A percentile compares a stretch with the other conserved stretches of the same genome.
These are phyloP conservation scores for Brassica napus DNA, from an alignment of 345 rosid genomes.

Conservation along the genomic window DNA sequence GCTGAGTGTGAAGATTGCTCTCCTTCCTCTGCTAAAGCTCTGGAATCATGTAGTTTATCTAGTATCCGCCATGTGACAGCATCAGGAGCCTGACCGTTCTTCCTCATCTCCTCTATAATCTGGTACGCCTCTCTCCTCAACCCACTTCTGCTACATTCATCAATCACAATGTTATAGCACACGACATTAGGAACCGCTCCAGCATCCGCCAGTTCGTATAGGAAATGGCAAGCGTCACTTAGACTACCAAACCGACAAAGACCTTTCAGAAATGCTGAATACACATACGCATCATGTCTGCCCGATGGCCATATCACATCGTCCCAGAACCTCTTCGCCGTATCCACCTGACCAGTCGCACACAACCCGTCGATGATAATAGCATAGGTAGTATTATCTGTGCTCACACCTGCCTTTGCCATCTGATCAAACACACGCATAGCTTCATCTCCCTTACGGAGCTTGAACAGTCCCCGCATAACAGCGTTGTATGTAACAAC, in stretches of 20 bases:
- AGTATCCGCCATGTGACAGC: conserved; percentile 88
- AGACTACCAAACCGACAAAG: conserved; percentile 53
- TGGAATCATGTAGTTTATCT: conserved; percentile 56
- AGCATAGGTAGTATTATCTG: conserved; percentile 55
- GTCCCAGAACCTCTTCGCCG: conserved; percentile 78
- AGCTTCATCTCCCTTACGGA: conserved; percentile 52
- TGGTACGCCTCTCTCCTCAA: conserved; percentile 79
- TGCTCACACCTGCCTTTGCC: conserved; percentile 48
- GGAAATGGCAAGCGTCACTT: conserved; percentile 73
- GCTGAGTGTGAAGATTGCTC: not conserved
- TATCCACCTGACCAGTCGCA: conserved; percentile 46
- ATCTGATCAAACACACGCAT: conserved; percentile 52
- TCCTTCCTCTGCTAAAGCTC: conserved; percentile 6
- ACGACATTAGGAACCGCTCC: conserved; percentile 65
- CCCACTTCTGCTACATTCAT: conserved; percentile 65
- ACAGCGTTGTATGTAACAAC: conserved; percentile 75
- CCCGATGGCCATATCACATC: conserved; percentile 80
- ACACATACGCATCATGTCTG: conserved; percentile 67
- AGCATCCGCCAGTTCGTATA: conserved; percentile 71
- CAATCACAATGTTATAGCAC: conserved; percentile 74
- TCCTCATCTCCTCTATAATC: conserved; percentile 73
- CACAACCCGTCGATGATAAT: conserved; percentile 64
- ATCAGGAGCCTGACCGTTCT: conserved; percentile 68
- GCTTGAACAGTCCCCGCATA: conserved; percentile 61
- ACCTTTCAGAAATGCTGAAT: conserved; percentile 79